Evolutionary conservation across 1,284 basidiomycete genomes (phyloP).

Genomic region (Lentinus polychrous): DNA sequence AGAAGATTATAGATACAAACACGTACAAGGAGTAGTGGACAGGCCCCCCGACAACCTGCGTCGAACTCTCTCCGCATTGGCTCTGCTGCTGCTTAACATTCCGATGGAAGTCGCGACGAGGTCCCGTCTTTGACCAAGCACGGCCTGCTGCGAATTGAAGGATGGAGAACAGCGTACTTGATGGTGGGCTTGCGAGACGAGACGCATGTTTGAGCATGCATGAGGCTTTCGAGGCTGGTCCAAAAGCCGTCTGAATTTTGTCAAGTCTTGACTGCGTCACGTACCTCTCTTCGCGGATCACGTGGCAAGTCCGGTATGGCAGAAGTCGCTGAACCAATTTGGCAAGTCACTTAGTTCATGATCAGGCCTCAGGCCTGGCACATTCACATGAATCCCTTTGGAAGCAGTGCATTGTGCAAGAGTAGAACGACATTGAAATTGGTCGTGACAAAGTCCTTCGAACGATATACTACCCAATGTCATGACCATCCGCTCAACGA

Average conservation of each 20-base stretch:
- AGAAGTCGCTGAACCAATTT: background rate
- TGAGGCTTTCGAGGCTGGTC: slow-evolving; percentile 27
- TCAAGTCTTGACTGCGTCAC: background rate
- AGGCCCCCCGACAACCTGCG: too few species aligned
- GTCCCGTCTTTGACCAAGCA: slow-evolving; percentile 37
- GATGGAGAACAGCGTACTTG: slow-evolving; percentile 32
- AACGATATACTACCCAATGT: too few species aligned
- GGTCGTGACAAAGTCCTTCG: too few species aligned
- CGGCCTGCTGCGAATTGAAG: slow-evolving; percentile 44
- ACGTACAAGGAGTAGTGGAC: background rate
- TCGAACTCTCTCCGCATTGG: too few species aligned
- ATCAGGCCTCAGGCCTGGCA: too few species aligned
- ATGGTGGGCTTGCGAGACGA: slow-evolving; percentile 32
- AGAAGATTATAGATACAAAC: background rate
- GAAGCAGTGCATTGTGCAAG: too few species aligned
- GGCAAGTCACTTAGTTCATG: background rate
- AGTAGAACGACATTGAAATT: too few species aligned
- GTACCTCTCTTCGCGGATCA: background rate
- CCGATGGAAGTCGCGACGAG: slow-evolving; percentile 16
- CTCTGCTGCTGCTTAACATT: too few species aligned
- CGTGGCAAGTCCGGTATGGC: too few species aligned
- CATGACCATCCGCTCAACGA: too few species aligned
- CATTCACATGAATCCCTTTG: too few species aligned
- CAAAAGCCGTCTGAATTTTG: background rate
- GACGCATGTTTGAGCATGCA: slow-evolving; percentile 58